These are phyloP conservation scores for Phytophthora palmivora DNA, from an alignment of 352 stramenopile genomes.

Conservation along the genomic window DNA sequence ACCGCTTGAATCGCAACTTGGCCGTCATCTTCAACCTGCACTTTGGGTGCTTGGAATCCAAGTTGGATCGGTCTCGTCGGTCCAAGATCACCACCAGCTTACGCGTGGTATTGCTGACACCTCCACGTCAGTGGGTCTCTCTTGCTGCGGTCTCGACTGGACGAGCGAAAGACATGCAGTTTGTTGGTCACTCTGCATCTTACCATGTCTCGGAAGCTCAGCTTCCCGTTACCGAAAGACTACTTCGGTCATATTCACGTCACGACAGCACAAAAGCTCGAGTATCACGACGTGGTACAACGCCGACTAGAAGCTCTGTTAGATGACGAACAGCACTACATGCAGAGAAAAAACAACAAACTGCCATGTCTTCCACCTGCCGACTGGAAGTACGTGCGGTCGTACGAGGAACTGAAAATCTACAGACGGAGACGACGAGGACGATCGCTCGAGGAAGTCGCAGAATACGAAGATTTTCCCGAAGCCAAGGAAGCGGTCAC, in stretches of 20 bases:
- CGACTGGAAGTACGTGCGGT: slow-evolving; percentile 52
- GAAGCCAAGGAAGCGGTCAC: slow-evolving; percentile 20
- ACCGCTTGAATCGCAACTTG: slow-evolving; percentile 12
- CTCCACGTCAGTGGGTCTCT: slow-evolving; percentile 18
- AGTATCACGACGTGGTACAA: slow-evolving; percentile 34
- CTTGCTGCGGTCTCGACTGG: slow-evolving; percentile 3
- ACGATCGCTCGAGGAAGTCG: slow-evolving; percentile 22
- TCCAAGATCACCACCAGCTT: too few species aligned
- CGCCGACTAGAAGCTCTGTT: slow-evolving; percentile 26
- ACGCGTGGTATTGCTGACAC: slow-evolving; percentile 12
- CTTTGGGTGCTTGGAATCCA: slow-evolving; percentile 5
- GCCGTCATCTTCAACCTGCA: slow-evolving; percentile 7
- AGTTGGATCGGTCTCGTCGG: neutral
- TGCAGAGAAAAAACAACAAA: slow-evolving; percentile 18
- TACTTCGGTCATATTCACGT: slow-evolving; percentile 41
- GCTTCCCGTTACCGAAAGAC: slow-evolving; percentile 32
- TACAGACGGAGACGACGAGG: slow-evolving; percentile 34
- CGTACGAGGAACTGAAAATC: slow-evolving; percentile 47
- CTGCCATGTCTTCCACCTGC: slow-evolving; percentile 36
- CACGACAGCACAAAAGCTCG: slow-evolving; percentile 39
- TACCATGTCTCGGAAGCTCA: slow-evolving; percentile 14
- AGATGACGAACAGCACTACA: slow-evolving; percentile 39
- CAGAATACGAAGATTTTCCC: slow-evolving; percentile 26
- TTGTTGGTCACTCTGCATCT: slow-evolving; percentile 20
- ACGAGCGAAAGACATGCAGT: slow-evolving; percentile 15